Base-by-base conservation (phyloP, 2,329 filamentous ascomycete species). In the Aspergillus sp. region DNA sequence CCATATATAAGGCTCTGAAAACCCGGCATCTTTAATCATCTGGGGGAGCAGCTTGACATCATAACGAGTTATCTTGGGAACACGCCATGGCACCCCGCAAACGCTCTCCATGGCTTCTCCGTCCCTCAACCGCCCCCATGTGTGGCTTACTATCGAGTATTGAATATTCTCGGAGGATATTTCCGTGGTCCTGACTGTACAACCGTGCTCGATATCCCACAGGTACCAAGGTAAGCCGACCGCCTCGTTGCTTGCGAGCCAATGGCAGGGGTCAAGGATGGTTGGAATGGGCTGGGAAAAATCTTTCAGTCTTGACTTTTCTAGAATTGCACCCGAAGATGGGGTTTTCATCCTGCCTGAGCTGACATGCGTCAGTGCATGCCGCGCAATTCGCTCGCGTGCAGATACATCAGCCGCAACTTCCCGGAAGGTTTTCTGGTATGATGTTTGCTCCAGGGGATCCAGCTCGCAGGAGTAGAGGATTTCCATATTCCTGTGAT, bases 71-170 rank as follows among this genome's bases (percentile, higher is more conserved):
- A 24, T 6, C 22, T 7, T 24, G 5, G 22, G 22, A 24, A 24
- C 22, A 5, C 4, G 22, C 22, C 22, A 24, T 24, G 22, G 22
- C 0, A 24, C 22, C 5, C 22, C 22, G 5, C 22, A 6, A 5
- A 45, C 43, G 17, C 15, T n/a, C 11, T 45, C 43, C 43, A 12
- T 45, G 22, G 43, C 20, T n/a, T 30, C 20, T 5, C 43, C 22
- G 5, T 45, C 43, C 5, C 43, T 45, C 20, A 15, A 26, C n/a
- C 43, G 43, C 2, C 43, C 43, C 43, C 43, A 45, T n/a, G 24
- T 45, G 22, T 45, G 22, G 43, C 43, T 45, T 26, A 45, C 13
- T 45, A 45, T 45, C 6, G 43, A 22, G n/a, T 45, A 45, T 45
- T 13, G 22, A 17, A 45, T 45, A 13, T 22, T 5, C 43, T 1